Percentiles rank a stretch among this genome's conserved stretches.
Evolutionary conservation across 2,329 filamentous ascomycete species (phyloP).

Genomic region (Drechslera avenae): DNA sequence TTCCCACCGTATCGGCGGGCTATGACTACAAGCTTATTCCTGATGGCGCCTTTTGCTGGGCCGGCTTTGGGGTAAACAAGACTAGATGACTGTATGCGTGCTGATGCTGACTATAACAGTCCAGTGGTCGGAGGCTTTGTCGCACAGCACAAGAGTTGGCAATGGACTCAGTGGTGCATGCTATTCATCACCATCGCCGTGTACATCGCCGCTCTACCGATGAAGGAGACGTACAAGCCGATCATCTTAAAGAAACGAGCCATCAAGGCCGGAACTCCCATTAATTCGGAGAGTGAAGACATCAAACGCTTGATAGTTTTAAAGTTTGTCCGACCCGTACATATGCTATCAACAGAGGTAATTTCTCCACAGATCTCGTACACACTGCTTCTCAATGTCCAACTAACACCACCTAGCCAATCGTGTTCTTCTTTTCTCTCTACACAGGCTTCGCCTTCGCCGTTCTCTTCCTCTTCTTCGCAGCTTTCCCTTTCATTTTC

Average conservation of each 20-base stretch:
- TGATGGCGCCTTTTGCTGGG: slow-evolving; percentile 51
- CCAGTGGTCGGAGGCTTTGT: slow-evolving; percentile 53
- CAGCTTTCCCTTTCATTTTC: slow-evolving; percentile 43
- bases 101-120: slow-evolving; percentile 18
- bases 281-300: neutral
- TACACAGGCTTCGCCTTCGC: slow-evolving; percentile 46
- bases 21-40: slow-evolving; percentile 42
- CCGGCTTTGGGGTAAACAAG: slow-evolving; percentile 43
- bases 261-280: slow-evolving; percentile 24
- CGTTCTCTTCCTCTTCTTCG: slow-evolving; percentile 46
- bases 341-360: slow-evolving; percentile 49
- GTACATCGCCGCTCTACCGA: slow-evolving; percentile 49
- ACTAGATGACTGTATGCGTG: no score
- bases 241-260: slow-evolving; percentile 51
- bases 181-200: slow-evolving; percentile 49
- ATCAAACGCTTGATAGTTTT: slow-evolving; percentile 42
- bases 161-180: slow-evolving; percentile 53
- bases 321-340: slow-evolving; percentile 58
- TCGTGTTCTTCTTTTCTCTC: slow-evolving; percentile 43
- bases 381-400: neutral
- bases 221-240: slow-evolving; percentile 62
- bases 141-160: slow-evolving; percentile 54
- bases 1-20: slow-evolving; percentile 43
- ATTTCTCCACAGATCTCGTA: neutral
- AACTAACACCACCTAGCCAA: slow-evolving; percentile 25